Percentiles rank a stretch among this genome's conserved stretches.
phyloP scores from a whole-genome alignment of 805 yeast genomes.

The Kregervanrija delftensis region DNA sequence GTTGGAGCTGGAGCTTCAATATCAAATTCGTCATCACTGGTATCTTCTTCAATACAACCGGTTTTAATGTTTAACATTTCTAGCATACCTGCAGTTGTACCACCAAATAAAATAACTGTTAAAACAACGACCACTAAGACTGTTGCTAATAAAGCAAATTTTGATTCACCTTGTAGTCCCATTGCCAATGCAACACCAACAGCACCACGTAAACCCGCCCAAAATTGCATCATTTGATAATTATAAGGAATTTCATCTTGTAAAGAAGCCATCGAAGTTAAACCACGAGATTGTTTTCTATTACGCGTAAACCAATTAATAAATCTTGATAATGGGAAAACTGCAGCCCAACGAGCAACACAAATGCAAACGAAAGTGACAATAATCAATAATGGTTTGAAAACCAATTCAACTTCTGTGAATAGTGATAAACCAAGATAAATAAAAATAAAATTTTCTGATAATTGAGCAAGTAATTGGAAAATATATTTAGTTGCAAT shows the following conservation, averaged over 20 bases:
- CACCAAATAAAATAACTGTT: slow-evolving; percentile 94
- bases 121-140: slow-evolving; percentile 94
- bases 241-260: slow-evolving; percentile 91
- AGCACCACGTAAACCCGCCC: slow-evolving; percentile 99
- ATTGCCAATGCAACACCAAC: slow-evolving; percentile 98
- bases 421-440: slow-evolving; percentile 90
- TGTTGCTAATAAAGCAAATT: slow-evolving; percentile 83
- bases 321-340: slow-evolving; percentile 83
- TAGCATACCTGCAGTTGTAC: slow-evolving; percentile 97
- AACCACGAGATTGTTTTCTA: slow-evolving; percentile 45
- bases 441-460: slow-evolving; percentile 95
- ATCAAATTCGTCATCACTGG: slow-evolving; percentile 92
- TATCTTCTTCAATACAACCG: slow-evolving; percentile 79
- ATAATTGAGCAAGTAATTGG: slow-evolving; percentile 87
- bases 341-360: slow-evolving; percentile 94
- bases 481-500: slow-evolving; percentile 92
- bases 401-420: slow-evolving; percentile 93
- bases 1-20: slow-evolving; percentile 57
- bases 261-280: slow-evolving; percentile 23
- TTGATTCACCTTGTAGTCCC: slow-evolving; percentile 93
- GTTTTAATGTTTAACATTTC: slow-evolving; percentile 90
- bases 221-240: slow-evolving; percentile 97
- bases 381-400: slow-evolving; percentile 87
- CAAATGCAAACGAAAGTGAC: slow-evolving; percentile 87
- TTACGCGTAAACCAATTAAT: slow-evolving; percentile 73